Conservation (phyloP, 345 rosid species). For the Salix dunnii region DNA sequence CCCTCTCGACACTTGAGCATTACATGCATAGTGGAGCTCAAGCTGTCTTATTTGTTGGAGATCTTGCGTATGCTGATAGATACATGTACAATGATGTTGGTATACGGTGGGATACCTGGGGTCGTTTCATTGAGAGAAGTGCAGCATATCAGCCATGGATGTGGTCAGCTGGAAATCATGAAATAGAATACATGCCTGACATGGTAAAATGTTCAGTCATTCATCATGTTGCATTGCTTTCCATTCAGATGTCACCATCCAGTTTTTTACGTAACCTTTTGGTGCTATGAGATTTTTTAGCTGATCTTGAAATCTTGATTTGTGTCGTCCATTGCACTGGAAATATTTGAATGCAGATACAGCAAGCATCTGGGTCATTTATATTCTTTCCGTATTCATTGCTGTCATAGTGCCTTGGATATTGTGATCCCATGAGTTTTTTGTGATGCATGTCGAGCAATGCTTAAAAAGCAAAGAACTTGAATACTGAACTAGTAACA, state of each 20-base stretch:
- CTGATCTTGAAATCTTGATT: not conserved
- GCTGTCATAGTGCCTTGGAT: not conserved
- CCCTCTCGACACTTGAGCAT: conserved; percentile 83
- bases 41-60: conserved; percentile 82
- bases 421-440: not conserved
- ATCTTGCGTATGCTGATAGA: conserved; percentile 93
- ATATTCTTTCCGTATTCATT: not conserved
- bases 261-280: not conserved
- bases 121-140: conserved; percentile 75
- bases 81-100: conserved; percentile 76
- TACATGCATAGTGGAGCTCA: conserved; percentile 82
- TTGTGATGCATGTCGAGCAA: not conserved
- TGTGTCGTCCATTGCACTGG: not conserved
- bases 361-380: not conserved
- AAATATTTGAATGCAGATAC: not conserved
- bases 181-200: conserved; percentile 83
- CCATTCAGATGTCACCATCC: not conserved
- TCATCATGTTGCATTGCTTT: not conserved
- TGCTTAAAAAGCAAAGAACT: not conserved
- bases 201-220: conserved; percentile 49
- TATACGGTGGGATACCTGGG: conserved; percentile 91
- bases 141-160: conserved; percentile 95
- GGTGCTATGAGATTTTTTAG: not conserved
- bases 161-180: conserved; percentile 95
- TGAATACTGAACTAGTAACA: not conserved